These are phyloP conservation scores for Esteya vermicola DNA, from an alignment of 2,329 filamentous ascomycete genomes.

Conservation along the genomic window DNA sequence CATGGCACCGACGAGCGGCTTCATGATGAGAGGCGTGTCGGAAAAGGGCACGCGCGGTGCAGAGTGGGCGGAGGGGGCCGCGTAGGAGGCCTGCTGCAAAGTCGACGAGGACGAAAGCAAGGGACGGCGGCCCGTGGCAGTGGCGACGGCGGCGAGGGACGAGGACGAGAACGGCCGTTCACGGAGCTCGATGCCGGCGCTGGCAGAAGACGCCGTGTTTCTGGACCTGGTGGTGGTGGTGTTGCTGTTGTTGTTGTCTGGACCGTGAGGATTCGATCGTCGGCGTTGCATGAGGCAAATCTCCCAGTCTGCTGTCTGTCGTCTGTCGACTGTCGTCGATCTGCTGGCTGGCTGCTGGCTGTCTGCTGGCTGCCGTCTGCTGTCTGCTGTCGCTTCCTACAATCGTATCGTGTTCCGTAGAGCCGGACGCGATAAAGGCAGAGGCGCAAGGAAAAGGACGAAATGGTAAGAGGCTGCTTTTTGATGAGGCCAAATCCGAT, in stretches of 20 bases:
- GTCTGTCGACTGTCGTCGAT: too few relatives aligned
- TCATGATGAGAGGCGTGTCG: constrained; percentile 47
- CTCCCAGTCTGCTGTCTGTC: too few relatives aligned
- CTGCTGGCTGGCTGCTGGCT: too few relatives aligned
- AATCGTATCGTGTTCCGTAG: too few relatives aligned
- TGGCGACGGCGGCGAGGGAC: constrained; percentile 1
- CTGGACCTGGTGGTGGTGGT: not conserved
- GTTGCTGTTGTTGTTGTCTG: not conserved
- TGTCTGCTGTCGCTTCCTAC: too few relatives aligned
- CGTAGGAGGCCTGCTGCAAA: too few relatives aligned
- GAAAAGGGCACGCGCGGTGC: not conserved
- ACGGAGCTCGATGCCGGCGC: constrained; percentile 10
- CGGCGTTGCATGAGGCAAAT: constrained; percentile 12
- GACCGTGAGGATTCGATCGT: constrained; percentile 6
- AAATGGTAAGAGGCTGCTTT: too few relatives aligned
- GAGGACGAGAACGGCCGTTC: constrained; percentile 6
- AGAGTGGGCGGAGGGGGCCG: not conserved
- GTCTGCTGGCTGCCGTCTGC: too few relatives aligned
- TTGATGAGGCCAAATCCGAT: too few relatives aligned
- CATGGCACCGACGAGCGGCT: constrained; percentile 81
- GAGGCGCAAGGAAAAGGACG: too few relatives aligned
- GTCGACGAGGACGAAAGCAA: too few relatives aligned
- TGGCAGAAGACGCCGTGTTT: not conserved
- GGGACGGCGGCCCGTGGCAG: not conserved
- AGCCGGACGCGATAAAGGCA: too few relatives aligned